Evolutionary conservation across 108 stramenopile genomes (phyloP), one percentile per base, ranked within the genome.

Genomic region (Aurantiochytrium sp.): DNA sequence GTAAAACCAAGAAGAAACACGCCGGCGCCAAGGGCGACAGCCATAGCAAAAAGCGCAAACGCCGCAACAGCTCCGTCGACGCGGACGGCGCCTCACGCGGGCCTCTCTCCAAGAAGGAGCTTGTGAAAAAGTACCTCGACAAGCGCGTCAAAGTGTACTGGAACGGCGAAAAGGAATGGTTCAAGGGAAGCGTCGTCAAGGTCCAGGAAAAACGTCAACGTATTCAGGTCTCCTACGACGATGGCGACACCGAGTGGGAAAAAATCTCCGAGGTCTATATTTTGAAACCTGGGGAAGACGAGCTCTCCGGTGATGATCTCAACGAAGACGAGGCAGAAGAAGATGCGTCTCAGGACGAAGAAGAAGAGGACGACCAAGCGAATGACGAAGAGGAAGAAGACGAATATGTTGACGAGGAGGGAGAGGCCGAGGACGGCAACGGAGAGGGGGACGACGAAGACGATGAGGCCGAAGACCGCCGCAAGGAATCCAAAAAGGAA

Each of bases 121-220:
- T 69, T 8, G 8, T 8, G 14, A 69, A 69, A 23, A 69, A 69
- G 18, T 69, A 23, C 64, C 8, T 83, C 49, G 51, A 45, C 25
- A 47, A 53, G 23, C 45, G 76, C 23, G 45, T 47, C 76, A 83
- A 83, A 53, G 76, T 83, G 51, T 83, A 83, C 76, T 83, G 76
- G 76, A 83, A 83, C 28, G 76, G 76, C 19, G 76, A 83, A 12
- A 83, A 53, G 76, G 76, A 83, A 1, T 83, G 51, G 49, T 83
- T 83, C 51, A n/a, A 83, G 8, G 76, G 76, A 43, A 83, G 3
- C 49, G 51, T 83, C 51, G 6, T 6, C 23, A 83, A 53, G 25
- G 76, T 83, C 3, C 19, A 83, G 23, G 76, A 53, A 23, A 12
- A 14, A 6, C 45, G 76, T 45, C 49, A 47, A 53, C 14, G 25